phyloP scores from a whole-genome alignment of 169 alveolate species.

The Plasmodium knowlesi region DNA sequence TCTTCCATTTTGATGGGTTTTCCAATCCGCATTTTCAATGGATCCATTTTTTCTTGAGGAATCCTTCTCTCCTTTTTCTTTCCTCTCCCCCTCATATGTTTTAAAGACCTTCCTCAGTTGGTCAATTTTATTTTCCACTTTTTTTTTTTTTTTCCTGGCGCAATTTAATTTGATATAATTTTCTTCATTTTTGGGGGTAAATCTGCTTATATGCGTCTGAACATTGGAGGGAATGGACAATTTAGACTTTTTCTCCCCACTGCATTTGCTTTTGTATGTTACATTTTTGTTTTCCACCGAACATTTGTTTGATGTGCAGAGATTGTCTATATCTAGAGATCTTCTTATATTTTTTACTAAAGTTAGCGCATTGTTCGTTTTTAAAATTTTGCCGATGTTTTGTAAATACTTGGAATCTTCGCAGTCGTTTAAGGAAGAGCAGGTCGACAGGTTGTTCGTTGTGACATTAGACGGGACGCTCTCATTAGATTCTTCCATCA shows the following conservation, averaged over 20 bases:
- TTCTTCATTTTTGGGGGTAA: not conserved
- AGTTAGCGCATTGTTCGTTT: constrained; percentile 20
- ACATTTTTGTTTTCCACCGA: not conserved
- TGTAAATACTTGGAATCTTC: not conserved
- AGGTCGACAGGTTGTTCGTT: not conserved
- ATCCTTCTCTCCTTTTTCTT: not conserved
- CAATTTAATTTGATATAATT: not conserved
- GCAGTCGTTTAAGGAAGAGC: not conserved
- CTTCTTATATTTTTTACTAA: constrained; percentile 39
- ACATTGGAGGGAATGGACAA: not conserved
- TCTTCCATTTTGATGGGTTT: not conserved
- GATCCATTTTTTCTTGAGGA: not conserved
- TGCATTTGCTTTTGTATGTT: not conserved
- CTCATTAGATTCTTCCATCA: not conserved
- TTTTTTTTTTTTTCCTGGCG: constrained; percentile 11
- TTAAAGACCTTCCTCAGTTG: constrained; percentile 1
- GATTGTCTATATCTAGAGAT: not conserved
- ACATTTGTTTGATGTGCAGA: not conserved
- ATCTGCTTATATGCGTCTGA: not conserved
- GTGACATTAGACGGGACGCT: not conserved
- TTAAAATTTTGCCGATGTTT: not conserved
- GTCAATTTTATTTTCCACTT: not conserved
- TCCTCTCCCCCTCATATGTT: not conserved
- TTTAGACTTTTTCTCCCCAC: not conserved
- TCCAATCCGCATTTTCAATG: not conserved